A percentile compares a stretch with the other conserved stretches of the same genome.
Conservation (phyloP, 2,329 filamentous ascomycete species). For the Dothistroma septosporum region DNA sequence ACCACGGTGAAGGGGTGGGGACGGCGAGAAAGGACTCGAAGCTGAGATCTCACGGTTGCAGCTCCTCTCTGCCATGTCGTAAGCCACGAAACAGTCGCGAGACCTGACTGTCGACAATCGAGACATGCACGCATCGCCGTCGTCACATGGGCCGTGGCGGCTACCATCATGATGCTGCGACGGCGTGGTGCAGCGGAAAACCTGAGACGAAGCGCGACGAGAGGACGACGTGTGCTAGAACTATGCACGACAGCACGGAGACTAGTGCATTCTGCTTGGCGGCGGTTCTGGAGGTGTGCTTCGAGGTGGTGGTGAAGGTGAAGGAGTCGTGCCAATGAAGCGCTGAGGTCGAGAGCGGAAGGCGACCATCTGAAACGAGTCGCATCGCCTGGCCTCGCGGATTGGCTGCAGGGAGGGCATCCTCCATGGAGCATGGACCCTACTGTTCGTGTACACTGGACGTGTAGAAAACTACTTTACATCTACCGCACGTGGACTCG, state of each 20-base stretch:
- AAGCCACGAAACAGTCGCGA: constrained; percentile 5
- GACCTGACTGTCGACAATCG: background rate
- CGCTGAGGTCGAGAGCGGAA: background rate
- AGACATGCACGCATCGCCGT: background rate
- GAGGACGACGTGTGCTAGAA: background rate
- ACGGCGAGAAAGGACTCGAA: background rate
- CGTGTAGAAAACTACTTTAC: no score
- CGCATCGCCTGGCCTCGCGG: no score
- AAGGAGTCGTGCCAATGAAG: constrained; percentile 1
- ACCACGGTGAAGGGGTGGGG: background rate
- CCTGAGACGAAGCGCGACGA: background rate
- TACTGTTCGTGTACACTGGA: no score
- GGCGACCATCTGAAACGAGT: constrained; percentile 1
- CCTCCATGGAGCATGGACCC: no score
- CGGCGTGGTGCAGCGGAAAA: background rate
- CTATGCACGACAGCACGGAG: background rate
- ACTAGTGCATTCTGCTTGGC: background rate
- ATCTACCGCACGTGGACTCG: no score
- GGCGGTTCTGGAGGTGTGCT: background rate
- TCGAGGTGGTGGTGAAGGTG: background rate
- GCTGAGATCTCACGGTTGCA: background rate
- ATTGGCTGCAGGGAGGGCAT: no score
- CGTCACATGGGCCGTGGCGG: background rate
- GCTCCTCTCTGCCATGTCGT: background rate
- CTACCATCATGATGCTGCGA: background rate